These are phyloP conservation scores for Fagus sylvatica DNA, from an alignment of 306 rosid genomes.

Conservation along the genomic window DNA sequence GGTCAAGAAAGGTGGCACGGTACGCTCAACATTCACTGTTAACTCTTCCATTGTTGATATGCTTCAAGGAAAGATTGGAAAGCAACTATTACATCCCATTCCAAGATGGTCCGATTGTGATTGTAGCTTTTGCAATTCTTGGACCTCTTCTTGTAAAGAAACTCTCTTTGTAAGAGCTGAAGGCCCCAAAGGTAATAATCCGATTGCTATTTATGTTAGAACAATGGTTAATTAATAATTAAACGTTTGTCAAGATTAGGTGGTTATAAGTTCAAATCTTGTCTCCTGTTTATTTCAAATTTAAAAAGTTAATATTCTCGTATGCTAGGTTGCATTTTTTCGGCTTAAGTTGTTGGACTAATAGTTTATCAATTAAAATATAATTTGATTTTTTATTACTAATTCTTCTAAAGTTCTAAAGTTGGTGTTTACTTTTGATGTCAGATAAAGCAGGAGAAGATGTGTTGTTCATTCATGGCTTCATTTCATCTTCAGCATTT, in stretches of 20 bases:
- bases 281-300: too few species aligned
- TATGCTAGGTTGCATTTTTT: too few species aligned
- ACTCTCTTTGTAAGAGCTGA: conserved; percentile 64
- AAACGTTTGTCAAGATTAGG: too few species aligned
- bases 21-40: conserved; percentile 41
- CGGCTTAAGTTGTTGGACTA: too few species aligned
- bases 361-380: too few species aligned
- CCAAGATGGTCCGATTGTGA: conserved; percentile 95
- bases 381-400: too few species aligned
- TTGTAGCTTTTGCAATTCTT: conserved; percentile 63
- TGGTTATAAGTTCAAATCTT: too few species aligned
- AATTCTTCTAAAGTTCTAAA: background rate
- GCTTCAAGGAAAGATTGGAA: conserved; percentile 67
- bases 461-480: conserved; percentile 89
- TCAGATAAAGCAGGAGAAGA: conserved; percentile 51
- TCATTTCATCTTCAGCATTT: conserved; percentile 83
- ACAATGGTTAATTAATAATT: too few species aligned
- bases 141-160: conserved; percentile 54
- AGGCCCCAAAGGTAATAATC: conserved; percentile 50
- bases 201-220: too few species aligned
- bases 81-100: conserved; percentile 29
- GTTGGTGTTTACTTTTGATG: background rate
- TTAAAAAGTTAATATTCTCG: too few species aligned
- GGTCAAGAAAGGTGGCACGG: conserved; percentile 19
- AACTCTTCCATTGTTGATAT: conserved; percentile 74